Conservation (phyloP, 495 filamentous ascomycete genomes). For the Trichoderma asperelloides region DNA sequence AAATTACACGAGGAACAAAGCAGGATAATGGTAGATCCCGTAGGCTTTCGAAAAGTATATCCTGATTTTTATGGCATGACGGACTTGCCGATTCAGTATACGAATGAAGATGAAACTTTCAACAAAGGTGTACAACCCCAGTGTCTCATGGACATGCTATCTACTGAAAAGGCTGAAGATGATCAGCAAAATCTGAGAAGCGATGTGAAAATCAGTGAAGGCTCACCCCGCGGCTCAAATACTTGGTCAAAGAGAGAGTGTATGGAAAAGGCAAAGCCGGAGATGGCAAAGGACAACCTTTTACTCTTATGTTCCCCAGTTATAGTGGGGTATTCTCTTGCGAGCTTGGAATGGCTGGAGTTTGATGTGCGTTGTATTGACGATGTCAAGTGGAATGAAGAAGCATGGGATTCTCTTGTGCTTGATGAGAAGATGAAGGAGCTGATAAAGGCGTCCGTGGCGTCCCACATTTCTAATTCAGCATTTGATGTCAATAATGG, state of each 20-base stretch:
- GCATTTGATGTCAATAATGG: constrained; percentile 78
- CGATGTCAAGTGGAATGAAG: constrained; percentile 73
- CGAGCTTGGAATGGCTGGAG: constrained; percentile 86
- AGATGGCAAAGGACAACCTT: constrained; percentile 59
- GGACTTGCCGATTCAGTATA: too few relatives aligned
- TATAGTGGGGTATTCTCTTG: constrained; percentile 86
- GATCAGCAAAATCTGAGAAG: too few relatives aligned
- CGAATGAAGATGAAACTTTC: too few relatives aligned
- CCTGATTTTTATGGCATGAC: constrained; percentile 27
- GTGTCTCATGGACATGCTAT: too few relatives aligned
- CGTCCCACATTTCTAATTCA: constrained; percentile 68
- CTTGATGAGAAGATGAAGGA: constrained; percentile 67
- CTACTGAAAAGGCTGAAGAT: too few relatives aligned
- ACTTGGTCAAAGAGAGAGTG: constrained; percentile 57
- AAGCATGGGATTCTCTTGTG: constrained; percentile 72
- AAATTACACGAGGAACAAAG: constrained; percentile 81
- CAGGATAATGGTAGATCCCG: constrained; percentile 85
- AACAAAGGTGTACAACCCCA: too few relatives aligned
- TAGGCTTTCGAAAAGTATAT: constrained; percentile 76
- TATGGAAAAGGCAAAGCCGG: constrained; percentile 22
- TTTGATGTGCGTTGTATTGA: constrained; percentile 77
- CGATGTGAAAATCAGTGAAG: too few relatives aligned
- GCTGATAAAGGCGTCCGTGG: constrained; percentile 67
- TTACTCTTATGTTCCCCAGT: constrained; percentile 51
- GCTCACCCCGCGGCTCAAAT: constrained; percentile 36